phyloP scores from a whole-genome alignment of 768 basidiomycete species.

The Leccinum arenicola region DNA sequence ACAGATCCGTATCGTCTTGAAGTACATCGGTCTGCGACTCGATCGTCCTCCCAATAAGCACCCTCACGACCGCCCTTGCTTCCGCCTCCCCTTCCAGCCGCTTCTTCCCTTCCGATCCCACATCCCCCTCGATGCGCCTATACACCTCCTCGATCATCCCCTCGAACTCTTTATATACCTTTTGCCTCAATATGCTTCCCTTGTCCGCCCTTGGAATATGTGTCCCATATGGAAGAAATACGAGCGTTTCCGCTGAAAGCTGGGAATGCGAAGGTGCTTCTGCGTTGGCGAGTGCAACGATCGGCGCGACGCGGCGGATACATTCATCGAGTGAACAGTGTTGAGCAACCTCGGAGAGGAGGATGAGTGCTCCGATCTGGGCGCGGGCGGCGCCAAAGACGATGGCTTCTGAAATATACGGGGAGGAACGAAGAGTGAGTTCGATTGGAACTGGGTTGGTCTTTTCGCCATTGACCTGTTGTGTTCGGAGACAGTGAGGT shows the following conservation, averaged over 20 bases:
- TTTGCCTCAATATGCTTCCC: slow-evolving; percentile 46
- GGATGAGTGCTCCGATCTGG: slow-evolving; percentile 49
- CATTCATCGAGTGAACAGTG: slow-evolving; percentile 29
- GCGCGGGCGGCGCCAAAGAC: slow-evolving; percentile 50
- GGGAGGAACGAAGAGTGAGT: slow-evolving; percentile 45
- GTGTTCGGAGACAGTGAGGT: slow-evolving; percentile 21
- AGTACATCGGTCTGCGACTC: slow-evolving; percentile 15
- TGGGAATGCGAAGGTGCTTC: slow-evolving; percentile 54
- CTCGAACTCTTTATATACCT: slow-evolving; percentile 51
- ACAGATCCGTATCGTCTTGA: slow-evolving; percentile 39
- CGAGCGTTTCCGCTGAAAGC: slow-evolving; percentile 48
- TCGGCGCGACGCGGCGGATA: slow-evolving; percentile 37
- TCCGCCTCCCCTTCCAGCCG: slow-evolving; percentile 7
- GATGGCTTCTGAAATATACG: slow-evolving; percentile 42
- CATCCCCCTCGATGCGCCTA: slow-evolving; percentile 42
- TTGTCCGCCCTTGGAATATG: slow-evolving; percentile 52
- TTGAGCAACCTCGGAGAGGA: slow-evolving; percentile 42
- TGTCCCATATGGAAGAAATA: slow-evolving; percentile 46
- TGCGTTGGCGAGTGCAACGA: slow-evolving; percentile 45
- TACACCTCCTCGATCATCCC: slow-evolving; percentile 41
- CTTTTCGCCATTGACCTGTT: slow-evolving; percentile 48
- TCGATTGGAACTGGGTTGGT: slow-evolving; percentile 57
- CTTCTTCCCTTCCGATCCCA: slow-evolving; percentile 23
- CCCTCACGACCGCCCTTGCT: slow-evolving; percentile 12
- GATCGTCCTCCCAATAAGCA: slow-evolving; percentile 22